Base-by-base conservation (phyloP, 169 alveolate species). In the Cryptosporidium canis region DNA sequence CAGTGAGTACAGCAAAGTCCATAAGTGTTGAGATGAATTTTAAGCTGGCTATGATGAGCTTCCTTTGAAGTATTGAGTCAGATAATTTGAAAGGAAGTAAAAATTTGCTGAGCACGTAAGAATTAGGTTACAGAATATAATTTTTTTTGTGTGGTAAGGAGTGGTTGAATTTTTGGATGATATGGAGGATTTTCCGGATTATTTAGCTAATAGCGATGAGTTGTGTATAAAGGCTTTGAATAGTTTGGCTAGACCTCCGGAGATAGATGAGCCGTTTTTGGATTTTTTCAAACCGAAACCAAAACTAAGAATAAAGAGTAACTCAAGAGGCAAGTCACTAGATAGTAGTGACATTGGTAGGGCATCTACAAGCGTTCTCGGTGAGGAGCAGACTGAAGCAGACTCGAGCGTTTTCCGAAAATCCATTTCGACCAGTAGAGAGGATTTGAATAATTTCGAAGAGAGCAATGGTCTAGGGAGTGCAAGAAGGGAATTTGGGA, bases 211-310 rank as follows among this genome's bases (percentile, higher is more conserved):
- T 8, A 35, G 18, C 66, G 77, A 77, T 11, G 72, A 77, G 41
- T 61, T 77, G 37, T 77, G 87, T 44, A 21, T 77, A 21, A 77
- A 61, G 24, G 87, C 71, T 29, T 44, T 77, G 51, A 77, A 77
- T 44, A 61, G 37, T 61, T 31, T 77, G 63, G 39, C n/a, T 21
- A 45, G 87, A 9, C 87, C 87, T 58, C 87, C 87, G 5, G 87
- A 77, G 21, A 27, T 77, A 58, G 87, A 77, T 61, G 87, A 77
- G 61, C 64, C 87, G 3, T 61, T 61, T 35, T 55, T 70, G 14
- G 84, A 41, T 14, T 16, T 70, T 31, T 70, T 70, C 64, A 70
- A 37, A 4, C 66, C 84, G 39, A 70, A 70, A 11, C 84, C 84
- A 24, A 70, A 67, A 67, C 53, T 67, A 21, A 67, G 58, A 67